A percentile compares a stretch with the other conserved stretches of the same genome.
Conservation (phyloP, 345 rosid genomes). For the Acer negundo region DNA sequence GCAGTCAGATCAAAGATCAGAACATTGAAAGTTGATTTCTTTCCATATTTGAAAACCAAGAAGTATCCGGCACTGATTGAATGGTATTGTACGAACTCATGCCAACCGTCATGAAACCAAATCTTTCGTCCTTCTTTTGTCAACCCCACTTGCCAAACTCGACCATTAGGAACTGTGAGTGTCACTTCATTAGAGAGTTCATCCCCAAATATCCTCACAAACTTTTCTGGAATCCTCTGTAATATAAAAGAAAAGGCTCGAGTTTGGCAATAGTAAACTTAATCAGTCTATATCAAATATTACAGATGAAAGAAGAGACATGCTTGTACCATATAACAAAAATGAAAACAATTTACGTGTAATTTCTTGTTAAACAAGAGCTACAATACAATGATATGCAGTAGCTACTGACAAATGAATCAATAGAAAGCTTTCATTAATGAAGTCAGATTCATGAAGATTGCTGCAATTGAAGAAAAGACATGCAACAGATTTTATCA, state of each 20-base stretch:
- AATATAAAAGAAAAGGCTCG: neutral
- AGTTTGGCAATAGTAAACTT: too few relatives aligned
- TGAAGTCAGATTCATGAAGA: too few relatives aligned
- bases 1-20: constrained; percentile 34
- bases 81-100: constrained; percentile 36
- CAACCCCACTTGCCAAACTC: constrained; percentile 40
- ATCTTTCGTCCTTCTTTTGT: constrained; percentile 22
- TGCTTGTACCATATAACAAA: neutral
- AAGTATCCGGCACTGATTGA: constrained; percentile 34
- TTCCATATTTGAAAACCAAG: constrained; percentile 40
- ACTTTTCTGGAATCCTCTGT: constrained; percentile 43
- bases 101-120: constrained; percentile 52
- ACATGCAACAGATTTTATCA: too few relatives aligned
- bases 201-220: constrained; percentile 32
- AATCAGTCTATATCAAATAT: too few relatives aligned
- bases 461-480: too few relatives aligned
- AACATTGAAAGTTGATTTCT: constrained; percentile 37
- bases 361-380: neutral
- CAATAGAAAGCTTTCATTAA: too few relatives aligned
- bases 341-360: neutral
- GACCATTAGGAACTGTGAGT: constrained; percentile 35
- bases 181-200: constrained; percentile 40
- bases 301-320: too few relatives aligned
- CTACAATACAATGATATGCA: too few relatives aligned
- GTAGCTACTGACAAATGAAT: too few relatives aligned